phyloP scores from a whole-genome alignment of 2,329 filamentous ascomycete genomes.

The Epichloe baconii region DNA sequence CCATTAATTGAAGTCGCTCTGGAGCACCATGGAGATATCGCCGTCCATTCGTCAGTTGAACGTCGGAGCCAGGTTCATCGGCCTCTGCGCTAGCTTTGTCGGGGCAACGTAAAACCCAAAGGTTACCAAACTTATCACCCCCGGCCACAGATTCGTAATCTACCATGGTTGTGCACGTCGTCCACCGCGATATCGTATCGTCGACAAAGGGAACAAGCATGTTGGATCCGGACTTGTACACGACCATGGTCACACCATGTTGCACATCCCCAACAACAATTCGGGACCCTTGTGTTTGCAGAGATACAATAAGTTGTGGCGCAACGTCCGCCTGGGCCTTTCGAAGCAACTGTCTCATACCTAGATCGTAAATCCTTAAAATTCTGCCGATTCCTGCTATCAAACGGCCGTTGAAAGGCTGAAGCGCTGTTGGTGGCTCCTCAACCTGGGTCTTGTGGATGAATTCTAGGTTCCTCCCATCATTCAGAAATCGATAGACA shows the following conservation, averaged over 20 bases:
- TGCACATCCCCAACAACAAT: slow-evolving; percentile 87
- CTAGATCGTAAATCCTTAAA: slow-evolving; percentile 80
- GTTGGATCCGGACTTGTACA: slow-evolving; percentile 87
- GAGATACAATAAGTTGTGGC: slow-evolving; percentile 67
- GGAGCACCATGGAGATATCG: slow-evolving; percentile 82
- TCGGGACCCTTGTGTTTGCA: slow-evolving; percentile 81
- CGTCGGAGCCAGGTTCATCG: slow-evolving; percentile 81
- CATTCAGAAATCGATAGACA: too few relatives aligned
- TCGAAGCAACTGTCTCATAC: slow-evolving; percentile 80
- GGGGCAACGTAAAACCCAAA: slow-evolving; percentile 84
- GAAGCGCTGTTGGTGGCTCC: slow-evolving; percentile 74
- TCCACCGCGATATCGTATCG: slow-evolving; percentile 81
- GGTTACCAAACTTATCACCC: slow-evolving; percentile 93
- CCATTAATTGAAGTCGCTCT: slow-evolving; percentile 70
- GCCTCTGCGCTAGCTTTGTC: slow-evolving; percentile 76
- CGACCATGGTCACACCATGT: slow-evolving; percentile 80
- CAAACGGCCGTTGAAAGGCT: slow-evolving; percentile 80
- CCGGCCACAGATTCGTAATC: slow-evolving; percentile 94
- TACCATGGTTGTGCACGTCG: slow-evolving; percentile 81
- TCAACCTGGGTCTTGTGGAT: slow-evolving; percentile 93
- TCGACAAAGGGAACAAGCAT: slow-evolving; percentile 87
- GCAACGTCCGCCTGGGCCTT: slow-evolving; percentile 76
- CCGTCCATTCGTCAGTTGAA: slow-evolving; percentile 81
- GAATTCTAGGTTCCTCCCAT: too few relatives aligned
- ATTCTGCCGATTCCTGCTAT: slow-evolving; percentile 74